Evolutionary conservation across 2,329 filamentous ascomycete species (phyloP), one percentile per base, ranked within the genome.

Genomic region (Verticillium nubilum): DNA sequence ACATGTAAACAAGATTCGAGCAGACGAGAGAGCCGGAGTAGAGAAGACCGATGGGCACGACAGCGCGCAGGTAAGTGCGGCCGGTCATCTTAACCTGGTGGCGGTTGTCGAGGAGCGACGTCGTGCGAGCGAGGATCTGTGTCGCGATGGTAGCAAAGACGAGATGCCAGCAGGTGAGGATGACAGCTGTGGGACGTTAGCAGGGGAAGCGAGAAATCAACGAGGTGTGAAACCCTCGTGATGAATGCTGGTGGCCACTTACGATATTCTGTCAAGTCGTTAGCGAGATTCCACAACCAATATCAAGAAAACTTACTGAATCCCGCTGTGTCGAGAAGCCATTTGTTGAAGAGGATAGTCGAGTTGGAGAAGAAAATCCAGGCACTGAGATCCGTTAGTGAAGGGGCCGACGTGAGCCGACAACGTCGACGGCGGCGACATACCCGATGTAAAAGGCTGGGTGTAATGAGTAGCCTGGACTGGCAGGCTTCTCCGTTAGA

Each of bases 331-430:
- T 91, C 86, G 61, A 96, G 83, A 56, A 96, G 85, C 85, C 89
- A 93, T 78, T 96, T 96, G 81, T 96, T 96, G 82, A 96, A 96
- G 62, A 96, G 78, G 70, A 96, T 96, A 62, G 93, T 92, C 68
- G 85, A 81, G 65, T 91, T 94, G 68, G 90, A 95, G 71, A 95
- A 85, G 65, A 91, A 81, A 66, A 96, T 96, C 91, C 92, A 96
- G 69, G 85, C 83, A 58, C 81, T 83, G 60, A 42, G 59, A n/a
- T 23, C 17, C 12, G 29, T 61, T 54, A 60, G 59, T 54, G 19
- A 50, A 13, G 33, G 3, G 4, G 5, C 5, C 26, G 15, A 33
- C n/a, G 7, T 17, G 31, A 17, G n/a, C n/a, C n/a, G 15, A 12
- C 12, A 10, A 19, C 5, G 28, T 10, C 28, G 6, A 53, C 54